A percentile compares a stretch with the other conserved stretches of the same genome.
These are phyloP conservation scores for Penicillium arizonense DNA, from an alignment of 495 filamentous ascomycete species.

Conservation along the genomic window DNA sequence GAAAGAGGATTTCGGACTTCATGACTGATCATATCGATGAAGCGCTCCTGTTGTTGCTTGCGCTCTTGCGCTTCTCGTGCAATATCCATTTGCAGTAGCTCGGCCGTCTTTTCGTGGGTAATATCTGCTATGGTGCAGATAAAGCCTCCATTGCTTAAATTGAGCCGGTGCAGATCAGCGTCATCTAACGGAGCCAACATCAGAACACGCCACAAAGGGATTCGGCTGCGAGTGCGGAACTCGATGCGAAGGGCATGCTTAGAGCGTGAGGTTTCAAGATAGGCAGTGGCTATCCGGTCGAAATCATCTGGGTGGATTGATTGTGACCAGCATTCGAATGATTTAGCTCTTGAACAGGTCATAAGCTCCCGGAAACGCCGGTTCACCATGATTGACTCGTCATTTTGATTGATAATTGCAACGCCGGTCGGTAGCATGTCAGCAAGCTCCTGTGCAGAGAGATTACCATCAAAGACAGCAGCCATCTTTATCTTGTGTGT, in stretches of 20 bases:
- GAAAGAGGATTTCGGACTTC: conserved; percentile 84
- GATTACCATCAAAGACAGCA: neutral
- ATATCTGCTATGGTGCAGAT: conserved; percentile 38
- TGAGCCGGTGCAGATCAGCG: conserved; percentile 2
- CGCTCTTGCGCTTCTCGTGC: conserved; percentile 63
- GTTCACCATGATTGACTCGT: conserved; percentile 17
- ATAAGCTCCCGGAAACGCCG: conserved; percentile 14
- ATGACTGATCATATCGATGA: conserved; percentile 86
- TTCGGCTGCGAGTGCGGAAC: conserved; percentile 12
- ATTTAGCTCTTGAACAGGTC: neutral
- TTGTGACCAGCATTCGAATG: conserved; percentile 9
- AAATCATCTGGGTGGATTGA: conserved; percentile 17
- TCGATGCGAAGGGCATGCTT: conserved; percentile 16
- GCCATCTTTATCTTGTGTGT: too few species aligned
- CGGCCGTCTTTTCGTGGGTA: conserved; percentile 45
- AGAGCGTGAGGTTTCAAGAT: conserved; percentile 3
- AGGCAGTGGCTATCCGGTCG: conserved; percentile 10
- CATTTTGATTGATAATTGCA: conserved; percentile 16
- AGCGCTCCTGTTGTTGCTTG: conserved; percentile 74
- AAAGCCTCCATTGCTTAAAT: conserved; percentile 12
- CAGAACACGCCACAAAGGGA: conserved; percentile 17
- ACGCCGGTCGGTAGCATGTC: conserved; percentile 18
- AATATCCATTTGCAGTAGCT: conserved; percentile 53
- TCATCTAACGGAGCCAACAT: conserved; percentile 14
- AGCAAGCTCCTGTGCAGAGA: conserved; percentile 23